Percentiles rank a stretch among this genome's conserved stretches.
Conservation (phyloP, 2,329 filamentous ascomycete genomes). For the Uncinocarpus reesii region DNA sequence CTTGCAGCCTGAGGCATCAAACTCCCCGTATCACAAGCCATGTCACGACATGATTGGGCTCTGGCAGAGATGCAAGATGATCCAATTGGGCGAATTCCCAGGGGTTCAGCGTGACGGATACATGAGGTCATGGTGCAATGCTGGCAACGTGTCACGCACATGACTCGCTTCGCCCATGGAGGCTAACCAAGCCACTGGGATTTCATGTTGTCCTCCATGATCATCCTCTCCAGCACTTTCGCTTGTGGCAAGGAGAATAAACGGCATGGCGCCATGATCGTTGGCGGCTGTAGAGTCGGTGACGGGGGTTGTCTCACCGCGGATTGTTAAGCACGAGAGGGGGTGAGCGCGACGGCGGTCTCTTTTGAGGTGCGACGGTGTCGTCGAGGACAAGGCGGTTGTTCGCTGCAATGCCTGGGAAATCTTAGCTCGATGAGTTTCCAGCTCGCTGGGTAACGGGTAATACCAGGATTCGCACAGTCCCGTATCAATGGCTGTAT, state of each 20-base stretch:
- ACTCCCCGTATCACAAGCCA: not conserved
- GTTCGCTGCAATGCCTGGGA: not conserved
- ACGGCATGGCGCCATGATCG: no score
- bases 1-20: not conserved
- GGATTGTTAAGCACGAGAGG: no score
- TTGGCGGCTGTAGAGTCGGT: no score
- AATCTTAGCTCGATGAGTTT: not conserved
- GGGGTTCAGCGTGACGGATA: not conserved
- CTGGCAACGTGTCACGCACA: conserved; percentile 10
- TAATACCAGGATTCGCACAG: not conserved
- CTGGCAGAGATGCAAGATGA: not conserved
- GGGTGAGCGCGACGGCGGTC: no score
- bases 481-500: not conserved
- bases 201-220: not conserved
- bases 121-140: conserved; percentile 5
- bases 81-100: conserved; percentile 7
- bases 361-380: no score
- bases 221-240: not conserved
- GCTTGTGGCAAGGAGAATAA: no score
- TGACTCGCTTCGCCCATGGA: conserved; percentile 6
- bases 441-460: conserved; percentile 1
- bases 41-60: not conserved
- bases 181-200: conserved; percentile 4
- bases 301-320: no score
- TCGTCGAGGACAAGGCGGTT: not conserved